Percentiles rank a stretch among this genome's conserved stretches.
Conservation (phyloP, 345 rosid genomes). For the Syzygium grande region DNA sequence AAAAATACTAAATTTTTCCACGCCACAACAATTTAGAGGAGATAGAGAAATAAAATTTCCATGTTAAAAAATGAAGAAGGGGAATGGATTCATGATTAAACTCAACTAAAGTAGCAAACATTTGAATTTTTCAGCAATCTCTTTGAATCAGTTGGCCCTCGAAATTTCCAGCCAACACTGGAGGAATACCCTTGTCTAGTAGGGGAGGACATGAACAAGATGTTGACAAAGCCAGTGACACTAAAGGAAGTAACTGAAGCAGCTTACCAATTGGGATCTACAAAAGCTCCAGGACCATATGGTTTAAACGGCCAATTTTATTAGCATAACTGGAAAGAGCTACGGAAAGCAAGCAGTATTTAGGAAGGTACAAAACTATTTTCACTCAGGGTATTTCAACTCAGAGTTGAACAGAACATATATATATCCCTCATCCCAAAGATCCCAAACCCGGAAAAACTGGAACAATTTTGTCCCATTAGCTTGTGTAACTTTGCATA, state of each 20-base stretch:
- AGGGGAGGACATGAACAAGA: too few species aligned
- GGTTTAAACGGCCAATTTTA: not conserved
- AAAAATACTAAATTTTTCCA: not conserved
- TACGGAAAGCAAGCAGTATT: not conserved
- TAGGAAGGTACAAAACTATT: not conserved
- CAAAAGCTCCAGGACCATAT: not conserved
- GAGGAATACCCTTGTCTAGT: not conserved
- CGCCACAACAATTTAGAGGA: fast-evolving
- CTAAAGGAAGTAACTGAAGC: too few species aligned
- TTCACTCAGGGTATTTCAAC: not conserved
- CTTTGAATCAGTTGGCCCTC: not conserved
- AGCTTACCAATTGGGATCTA: not conserved
- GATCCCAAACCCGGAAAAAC: not conserved
- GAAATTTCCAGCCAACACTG: not conserved
- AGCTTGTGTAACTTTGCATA: not conserved
- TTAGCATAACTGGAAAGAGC: not conserved
- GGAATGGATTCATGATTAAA: too few species aligned
- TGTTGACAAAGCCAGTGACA: too few species aligned
- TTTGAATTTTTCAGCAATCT: too few species aligned
- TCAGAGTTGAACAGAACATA: not conserved
- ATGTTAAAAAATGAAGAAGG: not conserved
- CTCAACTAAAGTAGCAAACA: not conserved
- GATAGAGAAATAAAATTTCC: not conserved
- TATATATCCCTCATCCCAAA: not conserved
- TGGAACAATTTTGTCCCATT: not conserved